Base-by-base conservation (phyloP, 495 filamentous ascomycete genomes). In the Endocarpon pusillum region DNA sequence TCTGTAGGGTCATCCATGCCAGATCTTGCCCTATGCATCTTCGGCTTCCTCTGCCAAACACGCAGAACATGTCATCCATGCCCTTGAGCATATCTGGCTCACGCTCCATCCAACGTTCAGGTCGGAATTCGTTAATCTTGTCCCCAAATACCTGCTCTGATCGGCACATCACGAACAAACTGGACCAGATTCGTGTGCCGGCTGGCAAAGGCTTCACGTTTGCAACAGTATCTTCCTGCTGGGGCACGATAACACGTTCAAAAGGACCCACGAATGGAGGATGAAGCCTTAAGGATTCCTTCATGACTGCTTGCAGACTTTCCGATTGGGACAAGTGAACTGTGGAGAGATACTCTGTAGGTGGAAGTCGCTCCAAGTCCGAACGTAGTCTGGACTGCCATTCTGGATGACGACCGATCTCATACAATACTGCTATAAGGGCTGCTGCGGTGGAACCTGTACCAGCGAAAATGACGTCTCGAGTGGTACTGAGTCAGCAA, bases 51-150 rank as follows among this genome's bases (percentile, higher is more conserved):
- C 23, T 25, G 8, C 23, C 20, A 48, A 75, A 77, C 29, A 73
- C 70, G 8, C 23, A 5, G 47, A 75, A 77, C 29, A 73, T 69
- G 15, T 64, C 67, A 38, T 64, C 62, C 59, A 70, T 73, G 32
- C 54, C 52, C 38, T 66, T 69, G 18, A 65, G 49, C 19, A 51
- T 49, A 38, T 64, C 54, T 16, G 39, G 43, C 21, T 46, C 48
- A 21, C 43, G 48, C 9, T 57, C 52, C 4, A 69, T 41, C 70
- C 69, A 77, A 23, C 72, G 37, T 45, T 75, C 72, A 0, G 72
- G 72, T 30, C 62, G 43, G 33, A 55, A 76, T 25, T 39, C 51
- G 6, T 70, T 62, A 3, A 65, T 67, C 35, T 69, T 63, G 16
- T 55, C 51, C 12, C 72, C 71, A 46, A 68, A 77, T 15, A 75